Conservation (phyloP, 345 rosid species). For the Eucalyptus brandiana region DNA sequence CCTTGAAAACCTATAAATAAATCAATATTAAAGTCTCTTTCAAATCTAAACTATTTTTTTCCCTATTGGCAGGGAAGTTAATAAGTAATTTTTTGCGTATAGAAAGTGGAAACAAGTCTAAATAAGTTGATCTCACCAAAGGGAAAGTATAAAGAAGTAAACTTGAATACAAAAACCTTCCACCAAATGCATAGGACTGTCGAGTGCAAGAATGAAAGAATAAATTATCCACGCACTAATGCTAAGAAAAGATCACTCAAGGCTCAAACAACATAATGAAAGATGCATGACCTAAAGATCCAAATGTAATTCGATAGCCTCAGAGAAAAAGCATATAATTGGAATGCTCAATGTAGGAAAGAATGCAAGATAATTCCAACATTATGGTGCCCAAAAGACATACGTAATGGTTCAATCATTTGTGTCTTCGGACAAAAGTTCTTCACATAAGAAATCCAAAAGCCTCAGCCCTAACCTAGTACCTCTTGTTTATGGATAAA, state of each 20-base stretch:
- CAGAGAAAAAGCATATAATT: not conserved
- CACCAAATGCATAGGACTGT: not conserved
- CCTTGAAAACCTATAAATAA: not conserved
- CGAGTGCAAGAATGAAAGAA: not conserved
- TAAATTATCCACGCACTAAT: not conserved
- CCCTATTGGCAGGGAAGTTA: not conserved
- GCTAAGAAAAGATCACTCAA: not conserved
- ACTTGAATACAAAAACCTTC: not conserved
- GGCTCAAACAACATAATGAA: not conserved
- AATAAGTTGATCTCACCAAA: not conserved
- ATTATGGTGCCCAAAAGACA: not conserved
- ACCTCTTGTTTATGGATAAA: not conserved
- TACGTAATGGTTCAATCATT: not conserved
- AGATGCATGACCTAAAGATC: not conserved
- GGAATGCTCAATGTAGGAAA: not conserved
- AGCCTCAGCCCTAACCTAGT: not conserved
- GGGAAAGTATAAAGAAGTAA: not conserved
- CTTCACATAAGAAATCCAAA: not conserved
- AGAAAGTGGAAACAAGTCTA: not conserved
- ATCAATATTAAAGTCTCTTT: not conserved
- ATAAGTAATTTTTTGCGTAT: not conserved
- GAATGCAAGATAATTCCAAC: not conserved
- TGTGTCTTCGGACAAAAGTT: not conserved
- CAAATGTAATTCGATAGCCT: not conserved
- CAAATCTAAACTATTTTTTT: not conserved